Evolutionary conservation across 768 basidiomycete genomes (phyloP).

Genomic region (Kwoniella sp.): DNA sequence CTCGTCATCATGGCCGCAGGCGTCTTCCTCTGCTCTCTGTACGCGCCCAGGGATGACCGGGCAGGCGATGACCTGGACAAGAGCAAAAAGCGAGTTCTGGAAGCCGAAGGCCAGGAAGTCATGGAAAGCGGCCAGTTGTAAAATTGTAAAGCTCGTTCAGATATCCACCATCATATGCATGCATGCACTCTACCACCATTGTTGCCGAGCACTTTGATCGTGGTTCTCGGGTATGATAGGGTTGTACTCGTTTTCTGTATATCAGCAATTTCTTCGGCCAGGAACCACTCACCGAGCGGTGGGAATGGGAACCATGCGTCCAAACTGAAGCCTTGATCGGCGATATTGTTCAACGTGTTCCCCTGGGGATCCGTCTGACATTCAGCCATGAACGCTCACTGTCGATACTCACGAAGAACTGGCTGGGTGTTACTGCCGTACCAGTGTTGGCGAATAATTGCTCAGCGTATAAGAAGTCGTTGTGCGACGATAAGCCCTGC

Average conservation of each 20-base stretch:
- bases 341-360: background rate
- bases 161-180: too few relatives aligned
- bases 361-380: constrained; percentile 1
- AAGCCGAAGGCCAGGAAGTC: constrained; percentile 16
- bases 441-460: constrained; percentile 24
- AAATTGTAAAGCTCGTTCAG: too few relatives aligned
- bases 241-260: background rate
- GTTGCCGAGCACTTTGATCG: background rate
- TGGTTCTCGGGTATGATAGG: background rate
- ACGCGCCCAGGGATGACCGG: constrained; percentile 2
- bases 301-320: constrained; percentile 41
- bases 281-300: constrained; percentile 26
- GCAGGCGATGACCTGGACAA: background rate
- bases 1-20: constrained; percentile 13
- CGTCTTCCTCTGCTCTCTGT: constrained; percentile 9
- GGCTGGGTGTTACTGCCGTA: background rate
- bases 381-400: background rate
- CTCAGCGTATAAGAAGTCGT: constrained; percentile 40
- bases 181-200: too few relatives aligned
- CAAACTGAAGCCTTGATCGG: constrained; percentile 12
- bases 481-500: constrained; percentile 11
- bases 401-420: constrained; percentile 3
- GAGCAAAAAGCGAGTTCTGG: constrained; percentile 4
- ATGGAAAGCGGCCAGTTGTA: constrained; percentile 18
- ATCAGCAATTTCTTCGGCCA: background rate